phyloP scores from a whole-genome alignment of 345 rosid species.

The Populus simonii region DNA sequence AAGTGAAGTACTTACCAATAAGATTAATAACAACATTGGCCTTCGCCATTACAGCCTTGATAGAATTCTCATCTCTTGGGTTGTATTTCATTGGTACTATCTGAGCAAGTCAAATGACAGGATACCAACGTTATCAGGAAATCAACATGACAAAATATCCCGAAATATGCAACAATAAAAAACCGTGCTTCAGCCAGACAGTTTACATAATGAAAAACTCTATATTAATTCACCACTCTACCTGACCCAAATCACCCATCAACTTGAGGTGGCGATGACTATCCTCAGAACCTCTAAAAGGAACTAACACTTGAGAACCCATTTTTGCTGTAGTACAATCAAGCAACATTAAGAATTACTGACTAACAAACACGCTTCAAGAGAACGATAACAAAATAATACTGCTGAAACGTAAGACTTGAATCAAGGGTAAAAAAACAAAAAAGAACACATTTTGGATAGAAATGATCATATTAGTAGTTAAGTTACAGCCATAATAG shows the following conservation, averaged over 20 bases:
- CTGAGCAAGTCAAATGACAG: conserved; percentile 38
- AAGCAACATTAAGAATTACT: neutral
- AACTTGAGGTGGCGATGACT: conserved; percentile 84
- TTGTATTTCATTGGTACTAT: conserved; percentile 90
- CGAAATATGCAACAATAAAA: neutral
- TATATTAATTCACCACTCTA: conserved; percentile 13
- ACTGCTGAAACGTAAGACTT: too few relatives aligned
- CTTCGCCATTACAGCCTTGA: conserved; percentile 98
- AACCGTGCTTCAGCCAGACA: neutral
- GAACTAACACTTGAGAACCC: conserved; percentile 97
- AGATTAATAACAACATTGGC: conserved; percentile 98
- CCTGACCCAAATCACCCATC: conserved; percentile 99
- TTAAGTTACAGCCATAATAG: neutral
- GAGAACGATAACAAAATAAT: neutral
- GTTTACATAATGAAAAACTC: neutral
- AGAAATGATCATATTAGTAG: neutral
- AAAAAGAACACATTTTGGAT: neutral
- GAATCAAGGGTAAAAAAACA: neutral
- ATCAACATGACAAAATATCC: neutral
- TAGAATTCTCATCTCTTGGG: conserved; percentile 86
- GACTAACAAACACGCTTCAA: neutral
- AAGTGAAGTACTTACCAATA: conserved; percentile 49
- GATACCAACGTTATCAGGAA: neutral
- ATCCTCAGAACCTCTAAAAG: conserved; percentile 96
- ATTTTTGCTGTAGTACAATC: conserved; percentile 60